phyloP scores from a whole-genome alignment of 139 green algal genomes.

The Chlorella sp. region DNA sequence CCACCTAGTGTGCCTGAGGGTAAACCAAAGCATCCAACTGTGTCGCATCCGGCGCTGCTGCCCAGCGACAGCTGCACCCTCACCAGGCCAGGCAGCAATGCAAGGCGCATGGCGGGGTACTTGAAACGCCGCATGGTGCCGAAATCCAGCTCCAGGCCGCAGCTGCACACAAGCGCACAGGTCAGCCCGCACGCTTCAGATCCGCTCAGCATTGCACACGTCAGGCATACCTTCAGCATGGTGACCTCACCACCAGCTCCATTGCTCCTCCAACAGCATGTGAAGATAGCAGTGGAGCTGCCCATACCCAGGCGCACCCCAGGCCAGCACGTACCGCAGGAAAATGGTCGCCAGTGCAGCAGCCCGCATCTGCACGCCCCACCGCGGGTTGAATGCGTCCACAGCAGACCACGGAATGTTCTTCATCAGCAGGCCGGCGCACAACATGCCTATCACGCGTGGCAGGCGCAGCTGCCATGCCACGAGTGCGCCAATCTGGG shows the following conservation, averaged over 20 bases:
- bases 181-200: neutral
- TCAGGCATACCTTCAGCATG: too few species aligned
- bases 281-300: too few species aligned
- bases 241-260: too few species aligned
- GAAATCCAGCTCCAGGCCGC: conserved; percentile 84
- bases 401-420: conserved; percentile 72
- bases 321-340: conserved; percentile 47
- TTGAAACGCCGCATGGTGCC: conserved; percentile 49
- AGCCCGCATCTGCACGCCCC: conserved; percentile 74
- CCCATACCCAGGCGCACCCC: too few species aligned
- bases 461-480: conserved; percentile 62
- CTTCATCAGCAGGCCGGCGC: conserved; percentile 66
- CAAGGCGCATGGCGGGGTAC: conserved; percentile 43
- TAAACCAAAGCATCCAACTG: too few species aligned
- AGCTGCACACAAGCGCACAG: conserved; percentile 23
- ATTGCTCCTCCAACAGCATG: too few species aligned
- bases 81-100: conserved; percentile 46
- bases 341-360: conserved; percentile 86
- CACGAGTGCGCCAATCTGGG: conserved; percentile 39
- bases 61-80: neutral
- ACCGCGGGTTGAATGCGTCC: conserved; percentile 61
- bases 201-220: too few species aligned
- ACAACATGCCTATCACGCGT: conserved; percentile 79
- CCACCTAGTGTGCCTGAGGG: too few species aligned
- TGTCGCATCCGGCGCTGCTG: too few species aligned